These are phyloP conservation scores for Knufia fluminis DNA, from an alignment of 2,329 filamentous ascomycete species.

Conservation along the genomic window DNA sequence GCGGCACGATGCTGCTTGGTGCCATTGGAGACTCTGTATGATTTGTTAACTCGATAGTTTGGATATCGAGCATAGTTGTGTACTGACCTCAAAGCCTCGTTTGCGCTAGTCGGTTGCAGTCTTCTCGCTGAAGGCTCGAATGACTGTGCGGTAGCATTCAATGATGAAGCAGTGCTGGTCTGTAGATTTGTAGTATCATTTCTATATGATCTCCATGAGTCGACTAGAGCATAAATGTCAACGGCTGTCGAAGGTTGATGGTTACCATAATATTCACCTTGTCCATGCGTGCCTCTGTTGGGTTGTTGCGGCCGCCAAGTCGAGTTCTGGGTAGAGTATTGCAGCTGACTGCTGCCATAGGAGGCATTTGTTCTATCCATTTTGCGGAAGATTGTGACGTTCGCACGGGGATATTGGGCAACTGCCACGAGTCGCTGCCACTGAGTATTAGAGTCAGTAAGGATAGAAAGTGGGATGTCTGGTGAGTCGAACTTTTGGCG, in stretches of 20 bases:
- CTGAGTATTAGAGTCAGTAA: slow-evolving; percentile 18
- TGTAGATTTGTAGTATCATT: slow-evolving; percentile 15
- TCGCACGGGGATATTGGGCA: slow-evolving; percentile 1
- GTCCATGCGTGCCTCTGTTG: not conserved
- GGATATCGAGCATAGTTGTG: slow-evolving; percentile 20
- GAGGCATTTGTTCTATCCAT: not conserved
- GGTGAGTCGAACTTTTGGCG: slow-evolving; percentile 18
- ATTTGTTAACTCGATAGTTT: slow-evolving; percentile 23
- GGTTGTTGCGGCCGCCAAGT: not conserved
- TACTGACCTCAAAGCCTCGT: slow-evolving; percentile 21
- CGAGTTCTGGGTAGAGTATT: not conserved
- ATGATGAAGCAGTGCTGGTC: slow-evolving; percentile 4
- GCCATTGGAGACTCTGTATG: slow-evolving; percentile 17
- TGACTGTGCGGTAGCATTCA: not conserved
- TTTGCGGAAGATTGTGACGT: not conserved
- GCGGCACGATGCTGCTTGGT: slow-evolving; percentile 10
- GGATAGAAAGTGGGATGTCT: slow-evolving; percentile 1
- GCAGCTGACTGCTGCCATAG: not conserved
- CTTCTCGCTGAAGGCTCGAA: slow-evolving; percentile 2
- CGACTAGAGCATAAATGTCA: slow-evolving; percentile 22
- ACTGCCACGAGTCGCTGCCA: slow-evolving; percentile 12
- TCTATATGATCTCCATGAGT: slow-evolving; percentile 21
- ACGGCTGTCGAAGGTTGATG: not conserved
- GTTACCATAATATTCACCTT: slow-evolving; percentile 19
- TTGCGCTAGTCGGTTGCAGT: slow-evolving; percentile 6